Percentiles rank a stretch among this genome's conserved stretches.
These are phyloP conservation scores for Arachnopeziza araneosa DNA, from an alignment of 2,329 filamentous ascomycete genomes.

Conservation along the genomic window DNA sequence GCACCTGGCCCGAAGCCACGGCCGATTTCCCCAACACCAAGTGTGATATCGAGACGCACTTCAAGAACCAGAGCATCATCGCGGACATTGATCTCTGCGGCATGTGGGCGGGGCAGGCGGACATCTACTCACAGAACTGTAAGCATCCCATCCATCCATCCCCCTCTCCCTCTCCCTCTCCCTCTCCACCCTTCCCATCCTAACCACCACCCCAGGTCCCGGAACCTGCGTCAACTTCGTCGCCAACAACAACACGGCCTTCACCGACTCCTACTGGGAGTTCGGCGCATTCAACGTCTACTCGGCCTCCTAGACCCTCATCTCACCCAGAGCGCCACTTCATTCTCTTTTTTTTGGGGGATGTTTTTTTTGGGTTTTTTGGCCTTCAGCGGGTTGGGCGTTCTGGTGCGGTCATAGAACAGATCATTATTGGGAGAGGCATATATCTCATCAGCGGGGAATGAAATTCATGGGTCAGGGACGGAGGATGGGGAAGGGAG, in stretches of 20 bases:
- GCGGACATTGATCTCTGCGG: constrained; percentile 85
- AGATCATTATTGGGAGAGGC: too few relatives aligned
- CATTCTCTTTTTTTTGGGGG: too few relatives aligned
- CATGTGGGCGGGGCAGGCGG: constrained; percentile 68
- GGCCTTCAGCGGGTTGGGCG: too few relatives aligned
- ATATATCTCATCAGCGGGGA: too few relatives aligned
- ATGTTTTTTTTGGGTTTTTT: too few relatives aligned
- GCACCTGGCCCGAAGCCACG: constrained; percentile 40
- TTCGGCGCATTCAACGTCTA: constrained; percentile 27
- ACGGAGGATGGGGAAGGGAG: too few relatives aligned
- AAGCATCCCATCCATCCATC: too few relatives aligned
- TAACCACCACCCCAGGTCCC: constrained; percentile 13
- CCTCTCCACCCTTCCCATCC: neutral
- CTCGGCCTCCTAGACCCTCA: constrained; percentile 1
- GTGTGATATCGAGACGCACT: constrained; percentile 67
- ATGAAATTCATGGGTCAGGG: too few relatives aligned
- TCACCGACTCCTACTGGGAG: constrained; percentile 28
- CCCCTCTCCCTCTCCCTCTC: constrained; percentile 1
- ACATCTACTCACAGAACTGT: constrained; percentile 24
- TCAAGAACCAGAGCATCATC: constrained; percentile 69
- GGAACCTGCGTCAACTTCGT: constrained; percentile 24
- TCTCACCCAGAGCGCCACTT: too few relatives aligned
- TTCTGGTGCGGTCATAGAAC: too few relatives aligned
- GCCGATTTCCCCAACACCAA: constrained; percentile 43
- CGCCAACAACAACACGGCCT: constrained; percentile 26